Conservation (phyloP, 2,329 filamentous ascomycete genomes). For the Colletotrichum sp. region DNA sequence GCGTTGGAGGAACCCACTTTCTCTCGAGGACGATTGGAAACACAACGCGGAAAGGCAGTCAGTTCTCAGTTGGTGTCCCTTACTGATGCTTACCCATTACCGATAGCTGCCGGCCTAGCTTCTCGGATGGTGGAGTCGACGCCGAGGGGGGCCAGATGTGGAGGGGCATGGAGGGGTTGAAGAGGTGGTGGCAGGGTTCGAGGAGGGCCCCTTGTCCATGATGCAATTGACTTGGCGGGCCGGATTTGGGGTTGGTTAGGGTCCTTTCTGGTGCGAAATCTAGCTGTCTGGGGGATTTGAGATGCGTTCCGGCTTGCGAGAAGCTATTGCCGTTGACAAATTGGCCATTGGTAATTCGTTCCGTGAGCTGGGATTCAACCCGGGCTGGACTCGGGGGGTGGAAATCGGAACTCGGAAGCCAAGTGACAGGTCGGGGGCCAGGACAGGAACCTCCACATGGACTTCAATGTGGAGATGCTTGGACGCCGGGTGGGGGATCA, state of each 20-base stretch:
- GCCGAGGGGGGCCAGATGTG: not conserved
- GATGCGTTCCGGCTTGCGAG: not conserved
- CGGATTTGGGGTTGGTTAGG: not conserved
- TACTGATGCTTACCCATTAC: not conserved
- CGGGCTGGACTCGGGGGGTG: not conserved
- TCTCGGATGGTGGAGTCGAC: constrained; percentile 11
- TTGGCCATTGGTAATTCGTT: not conserved
- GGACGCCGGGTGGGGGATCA: not conserved
- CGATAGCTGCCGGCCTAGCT: not conserved
- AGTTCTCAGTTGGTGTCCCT: not conserved
- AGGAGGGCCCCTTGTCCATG: constrained; percentile 5
- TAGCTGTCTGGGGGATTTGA: not conserved
- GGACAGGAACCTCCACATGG: not conserved
- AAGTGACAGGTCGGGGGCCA: not conserved
- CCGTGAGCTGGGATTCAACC: not conserved
- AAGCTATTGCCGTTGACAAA: not conserved
- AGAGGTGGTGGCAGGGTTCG: not conserved
- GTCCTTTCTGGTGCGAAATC: not conserved
- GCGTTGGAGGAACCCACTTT: not conserved
- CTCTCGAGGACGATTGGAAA: not conserved
- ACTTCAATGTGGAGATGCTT: not conserved
- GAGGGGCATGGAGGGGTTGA: not conserved
- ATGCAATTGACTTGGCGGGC: constrained; percentile 9
- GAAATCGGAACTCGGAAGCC: constrained; percentile 19
- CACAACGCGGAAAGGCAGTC: not conserved